Evolutionary conservation across 1,284 basidiomycete species (phyloP).

Genomic region (Ceratobasidium sp.): DNA sequence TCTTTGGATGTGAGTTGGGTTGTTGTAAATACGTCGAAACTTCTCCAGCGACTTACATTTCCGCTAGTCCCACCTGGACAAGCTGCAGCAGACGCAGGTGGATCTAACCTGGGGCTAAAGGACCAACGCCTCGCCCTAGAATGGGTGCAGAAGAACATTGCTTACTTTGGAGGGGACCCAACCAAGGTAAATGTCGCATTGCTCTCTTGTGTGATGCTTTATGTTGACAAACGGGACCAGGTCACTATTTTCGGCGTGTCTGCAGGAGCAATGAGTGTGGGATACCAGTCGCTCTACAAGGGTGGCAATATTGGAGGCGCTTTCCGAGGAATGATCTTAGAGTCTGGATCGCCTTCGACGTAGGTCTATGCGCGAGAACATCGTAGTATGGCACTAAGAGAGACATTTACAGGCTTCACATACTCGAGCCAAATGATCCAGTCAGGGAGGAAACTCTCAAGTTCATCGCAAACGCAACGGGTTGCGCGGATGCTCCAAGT

Average conservation of each 20-base stretch:
- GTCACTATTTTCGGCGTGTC: slow-evolving; percentile 51
- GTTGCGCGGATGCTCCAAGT: slow-evolving; percentile 19
- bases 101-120: slow-evolving; percentile 53
- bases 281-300: slow-evolving; percentile 48
- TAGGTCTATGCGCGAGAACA: background rate
- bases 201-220: background rate
- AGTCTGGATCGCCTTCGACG: slow-evolving; percentile 45
- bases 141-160: slow-evolving; percentile 61
- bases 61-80: slow-evolving; percentile 51
- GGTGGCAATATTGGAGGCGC: slow-evolving; percentile 33
- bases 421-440: slow-evolving; percentile 15
- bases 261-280: slow-evolving; percentile 51
- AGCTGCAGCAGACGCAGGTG: slow-evolving; percentile 49
- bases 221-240: background rate
- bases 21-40: slow-evolving; percentile 40
- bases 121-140: slow-evolving; percentile 60
- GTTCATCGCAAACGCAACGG: slow-evolving; percentile 34
- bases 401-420: background rate
- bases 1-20: slow-evolving; percentile 28
- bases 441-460: slow-evolving; percentile 25
- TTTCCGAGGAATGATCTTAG: slow-evolving; percentile 46
- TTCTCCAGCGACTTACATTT: slow-evolving; percentile 18
- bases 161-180: slow-evolving; percentile 60
- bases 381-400: too few species aligned
- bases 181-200: slow-evolving; percentile 50